Evolutionary conservation across 1,284 basidiomycete species (phyloP).

Genomic region (Crucibulum cyathiforme): DNA sequence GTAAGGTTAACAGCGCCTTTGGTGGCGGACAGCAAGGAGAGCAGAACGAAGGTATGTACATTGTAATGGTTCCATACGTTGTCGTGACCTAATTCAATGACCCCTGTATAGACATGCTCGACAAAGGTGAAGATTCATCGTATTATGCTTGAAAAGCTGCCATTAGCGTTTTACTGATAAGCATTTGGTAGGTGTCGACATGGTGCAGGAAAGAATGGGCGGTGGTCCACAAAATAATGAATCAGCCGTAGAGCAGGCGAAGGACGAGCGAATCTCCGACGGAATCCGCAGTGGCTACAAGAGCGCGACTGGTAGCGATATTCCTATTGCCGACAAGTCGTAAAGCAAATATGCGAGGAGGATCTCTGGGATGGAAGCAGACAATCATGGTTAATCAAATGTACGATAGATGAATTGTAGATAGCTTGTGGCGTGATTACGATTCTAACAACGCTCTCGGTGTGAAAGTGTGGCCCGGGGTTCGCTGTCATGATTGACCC

Average conservation of each 20-base stretch:
- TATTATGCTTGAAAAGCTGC: not conserved
- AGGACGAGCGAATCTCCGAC: not conserved
- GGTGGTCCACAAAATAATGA: not conserved
- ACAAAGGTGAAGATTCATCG: not conserved
- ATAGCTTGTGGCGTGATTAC: too few species aligned
- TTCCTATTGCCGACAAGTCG: not conserved
- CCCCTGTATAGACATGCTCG: not conserved
- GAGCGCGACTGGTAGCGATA: not conserved
- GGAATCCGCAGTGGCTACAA: not conserved
- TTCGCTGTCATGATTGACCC: too few species aligned
- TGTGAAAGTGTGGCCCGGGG: too few species aligned
- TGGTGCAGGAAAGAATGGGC: not conserved
- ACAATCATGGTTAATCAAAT: too few species aligned
- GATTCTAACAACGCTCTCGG: too few species aligned
- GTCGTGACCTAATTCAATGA: not conserved
- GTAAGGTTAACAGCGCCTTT: not conserved
- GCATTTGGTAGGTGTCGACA: not conserved
- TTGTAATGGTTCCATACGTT: not conserved
- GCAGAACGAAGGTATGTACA: not conserved
- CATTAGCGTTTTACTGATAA: not conserved
- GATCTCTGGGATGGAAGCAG: too few species aligned
- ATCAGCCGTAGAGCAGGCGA: not conserved
- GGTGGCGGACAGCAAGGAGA: not conserved
- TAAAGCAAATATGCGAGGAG: too few species aligned
- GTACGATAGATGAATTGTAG: too few species aligned